Evolutionary conservation across 768 basidiomycete genomes (phyloP).

Genomic region (Leccinum variicolor): DNA sequence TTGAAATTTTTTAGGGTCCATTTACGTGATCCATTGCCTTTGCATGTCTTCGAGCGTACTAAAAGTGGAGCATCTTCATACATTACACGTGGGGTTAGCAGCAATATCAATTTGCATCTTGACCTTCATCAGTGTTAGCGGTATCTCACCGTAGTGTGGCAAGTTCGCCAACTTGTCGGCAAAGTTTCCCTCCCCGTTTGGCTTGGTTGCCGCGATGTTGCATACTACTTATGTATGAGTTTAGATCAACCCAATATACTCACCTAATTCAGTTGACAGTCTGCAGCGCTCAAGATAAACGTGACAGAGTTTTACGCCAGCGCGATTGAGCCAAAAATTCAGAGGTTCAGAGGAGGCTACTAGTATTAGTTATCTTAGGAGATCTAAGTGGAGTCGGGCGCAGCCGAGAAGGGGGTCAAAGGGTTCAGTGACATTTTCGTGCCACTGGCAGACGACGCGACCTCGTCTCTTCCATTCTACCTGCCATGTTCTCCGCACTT

Average conservation of each 20-base stretch:
- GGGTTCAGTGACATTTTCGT: neutral
- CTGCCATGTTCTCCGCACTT: conserved; percentile 75
- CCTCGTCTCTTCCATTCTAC: conserved; percentile 6
- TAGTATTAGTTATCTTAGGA: neutral
- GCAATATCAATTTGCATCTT: no score
- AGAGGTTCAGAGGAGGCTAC: neutral
- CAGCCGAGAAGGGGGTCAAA: conserved; percentile 13
- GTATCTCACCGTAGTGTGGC: neutral
- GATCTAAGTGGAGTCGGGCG: conserved; percentile 1
- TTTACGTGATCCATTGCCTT: neutral
- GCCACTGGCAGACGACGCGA: neutral
- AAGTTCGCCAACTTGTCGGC: neutral
- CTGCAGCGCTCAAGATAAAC: no score
- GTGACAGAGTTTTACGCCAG: no score
- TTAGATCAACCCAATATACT: no score
- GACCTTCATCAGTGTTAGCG: no score
- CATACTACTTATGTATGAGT: no score
- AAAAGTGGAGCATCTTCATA: no score
- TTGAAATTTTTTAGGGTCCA: neutral
- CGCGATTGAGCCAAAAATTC: no score
- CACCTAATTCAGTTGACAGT: no score
- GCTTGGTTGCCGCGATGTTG: neutral
- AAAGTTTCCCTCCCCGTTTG: neutral
- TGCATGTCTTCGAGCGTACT: no score
- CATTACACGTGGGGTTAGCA: no score